phyloP scores from a whole-genome alignment of 2,329 filamentous ascomycete species.

The Cercospora nicotianae region DNA sequence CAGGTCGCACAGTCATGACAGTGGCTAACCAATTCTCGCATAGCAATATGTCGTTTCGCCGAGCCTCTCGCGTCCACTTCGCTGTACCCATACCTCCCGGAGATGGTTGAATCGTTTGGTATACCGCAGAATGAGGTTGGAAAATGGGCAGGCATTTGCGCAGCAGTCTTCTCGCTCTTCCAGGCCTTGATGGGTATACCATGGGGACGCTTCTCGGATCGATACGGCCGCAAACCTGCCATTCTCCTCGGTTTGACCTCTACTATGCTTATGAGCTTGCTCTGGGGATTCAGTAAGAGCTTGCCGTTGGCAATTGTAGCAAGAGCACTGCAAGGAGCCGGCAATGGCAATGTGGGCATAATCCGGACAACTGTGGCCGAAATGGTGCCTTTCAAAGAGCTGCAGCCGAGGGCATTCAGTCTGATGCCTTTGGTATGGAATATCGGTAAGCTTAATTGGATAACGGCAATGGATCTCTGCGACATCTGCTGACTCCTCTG shows the following conservation, averaged over 20 bases:
- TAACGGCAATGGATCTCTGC: too few relatives aligned
- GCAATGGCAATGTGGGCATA: constrained; percentile 84
- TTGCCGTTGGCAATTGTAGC: constrained; percentile 77
- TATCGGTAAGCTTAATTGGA: constrained; percentile 49
- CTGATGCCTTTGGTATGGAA: constrained; percentile 93
- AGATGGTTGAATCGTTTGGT: constrained; percentile 81
- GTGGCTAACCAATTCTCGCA: constrained; percentile 17
- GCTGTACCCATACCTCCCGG: constrained; percentile 89
- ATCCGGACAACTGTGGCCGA: constrained; percentile 83
- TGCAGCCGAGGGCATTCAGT: constrained; percentile 86
- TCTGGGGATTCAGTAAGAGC: constrained; percentile 81
- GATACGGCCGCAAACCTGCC: constrained; percentile 76
- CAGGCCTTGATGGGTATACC: constrained; percentile 83
- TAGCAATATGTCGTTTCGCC: constrained; percentile 87
- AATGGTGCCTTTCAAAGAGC: constrained; percentile 80
- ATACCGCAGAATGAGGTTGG: constrained; percentile 70
- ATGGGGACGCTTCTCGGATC: constrained; percentile 81
- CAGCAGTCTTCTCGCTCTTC: constrained; percentile 77
- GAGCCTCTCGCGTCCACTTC: constrained; percentile 90
- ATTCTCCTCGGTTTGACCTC: constrained; percentile 72
- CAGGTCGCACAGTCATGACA: background rate
- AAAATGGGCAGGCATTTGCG: constrained; percentile 83
- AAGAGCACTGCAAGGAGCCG: constrained; percentile 74
- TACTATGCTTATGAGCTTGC: constrained; percentile 77
- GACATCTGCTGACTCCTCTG: background rate